Evolutionary conservation across 2,329 filamentous ascomycete species (phyloP), one percentile per base, ranked within the genome.

Genomic region (Sarocladium brachiariae): DNA sequence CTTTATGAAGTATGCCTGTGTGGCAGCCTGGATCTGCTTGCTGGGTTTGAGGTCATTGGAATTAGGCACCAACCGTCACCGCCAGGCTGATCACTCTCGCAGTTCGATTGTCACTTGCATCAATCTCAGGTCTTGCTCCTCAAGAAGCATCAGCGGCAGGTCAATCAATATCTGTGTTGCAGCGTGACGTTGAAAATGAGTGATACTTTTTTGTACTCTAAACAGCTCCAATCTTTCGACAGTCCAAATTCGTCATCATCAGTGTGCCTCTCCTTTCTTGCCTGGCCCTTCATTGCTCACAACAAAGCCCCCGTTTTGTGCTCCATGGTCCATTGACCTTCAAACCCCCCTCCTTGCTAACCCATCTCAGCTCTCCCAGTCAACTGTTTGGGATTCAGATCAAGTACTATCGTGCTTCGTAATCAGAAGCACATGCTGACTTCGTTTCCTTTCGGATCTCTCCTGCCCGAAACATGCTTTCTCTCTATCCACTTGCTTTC

Each of bases 231-330:
- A 27, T 10, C 19, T 13, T 43, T 43, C 39, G n/a, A 43, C 21
- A n/a, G 21, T 43, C 27, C 39, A 43, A 27, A 43, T 43, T 43
- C 39, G 23, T 43, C 39, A 43, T 43, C 39, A 16, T 43, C 39
- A 43, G n/a, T 43, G 19, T 19, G 13, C n/a, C 39, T 43, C n/a
- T 43, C 39, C 39, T 43, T 43, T 39, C 39, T 13, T 43, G 23
- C 39, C 27, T 43, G 8, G 21, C 23, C n/a, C 23, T 25, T 19
- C 39, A 11, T 27, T 14, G 21, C n/a, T 43, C 23, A 43, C 39
- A 43, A n/a, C 39, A 43, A 43, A 43, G 23, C 7, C 39, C 39
- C 39, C 39, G 25, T 43, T 43, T 43, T 43, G 10, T 39, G 23
- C 21, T 43, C 27, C 23, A 19, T 25, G 23, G 39, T 27, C 39